Percentiles rank a stretch among this genome's conserved stretches.
Conservation (phyloP, 257 asterid genomes). For the Solanum clarkiae region DNA sequence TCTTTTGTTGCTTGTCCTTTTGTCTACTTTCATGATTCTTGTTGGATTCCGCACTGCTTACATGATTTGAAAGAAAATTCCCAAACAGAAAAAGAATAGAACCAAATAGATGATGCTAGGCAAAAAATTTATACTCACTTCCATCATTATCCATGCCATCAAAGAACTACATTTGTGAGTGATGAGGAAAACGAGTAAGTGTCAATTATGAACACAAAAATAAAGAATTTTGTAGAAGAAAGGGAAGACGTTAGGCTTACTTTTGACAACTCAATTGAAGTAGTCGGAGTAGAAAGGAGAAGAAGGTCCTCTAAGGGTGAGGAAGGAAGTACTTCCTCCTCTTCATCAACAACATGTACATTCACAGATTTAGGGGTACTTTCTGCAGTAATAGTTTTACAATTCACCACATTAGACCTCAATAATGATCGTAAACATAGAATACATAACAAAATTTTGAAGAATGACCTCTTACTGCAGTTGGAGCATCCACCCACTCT, state of each 20-base stretch:
- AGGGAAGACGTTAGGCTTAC: conserved; percentile 11
- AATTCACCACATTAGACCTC: neutral
- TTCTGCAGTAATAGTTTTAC: conserved; percentile 17
- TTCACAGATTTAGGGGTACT: conserved; percentile 47
- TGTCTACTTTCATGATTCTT: conserved; percentile 49
- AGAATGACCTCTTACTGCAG: conserved; percentile 33
- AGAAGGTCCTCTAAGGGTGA: conserved; percentile 83
- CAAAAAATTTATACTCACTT: conserved; percentile 54
- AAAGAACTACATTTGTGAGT: conserved; percentile 46
- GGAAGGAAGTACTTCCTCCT: conserved; percentile 69
- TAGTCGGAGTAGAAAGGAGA: conserved; percentile 37
- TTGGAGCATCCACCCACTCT: conserved; percentile 39
- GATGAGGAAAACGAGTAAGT: conserved; percentile 6
- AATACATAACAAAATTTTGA: neutral
- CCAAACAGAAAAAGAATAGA: conserved; percentile 31
- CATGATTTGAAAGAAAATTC: conserved; percentile 50
- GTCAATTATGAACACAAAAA: neutral
- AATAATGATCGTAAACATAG: neutral
- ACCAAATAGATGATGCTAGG: conserved; percentile 26
- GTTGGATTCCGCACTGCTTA: conserved; percentile 48
- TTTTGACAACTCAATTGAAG: conserved; percentile 61
- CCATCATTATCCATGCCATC: conserved; percentile 91
- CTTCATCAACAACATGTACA: conserved; percentile 42
- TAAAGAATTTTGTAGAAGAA: neutral
- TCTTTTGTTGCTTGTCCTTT: conserved; percentile 28